Conservation (phyloP, 1,139 yeast species). For the Yamadazyma jaroonii region DNA sequence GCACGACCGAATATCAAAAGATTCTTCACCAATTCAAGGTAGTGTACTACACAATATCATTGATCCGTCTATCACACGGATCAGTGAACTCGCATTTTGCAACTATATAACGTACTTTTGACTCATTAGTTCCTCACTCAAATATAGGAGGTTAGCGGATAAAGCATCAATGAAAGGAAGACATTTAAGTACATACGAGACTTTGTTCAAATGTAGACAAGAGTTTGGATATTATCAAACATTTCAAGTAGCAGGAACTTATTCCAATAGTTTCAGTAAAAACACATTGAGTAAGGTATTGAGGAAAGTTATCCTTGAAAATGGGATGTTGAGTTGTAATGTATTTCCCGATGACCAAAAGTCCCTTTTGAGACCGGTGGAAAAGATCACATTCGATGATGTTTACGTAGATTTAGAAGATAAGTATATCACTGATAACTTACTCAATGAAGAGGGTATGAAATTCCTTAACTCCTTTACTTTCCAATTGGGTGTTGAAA, state of each 20-base stretch:
- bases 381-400: conserved; percentile 21
- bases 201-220: conserved; percentile 35
- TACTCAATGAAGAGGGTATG: conserved; percentile 27
- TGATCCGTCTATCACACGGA: too few species aligned
- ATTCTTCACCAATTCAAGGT: too few species aligned
- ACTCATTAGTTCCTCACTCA: not conserved
- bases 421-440: conserved; percentile 9
- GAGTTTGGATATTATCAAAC: conserved; percentile 27
- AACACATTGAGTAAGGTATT: conserved; percentile 25
- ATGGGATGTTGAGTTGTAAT: conserved; percentile 34
- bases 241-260: conserved; percentile 36
- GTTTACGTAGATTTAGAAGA: conserved; percentile 16
- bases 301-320: conserved; percentile 31
- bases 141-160: too few species aligned
- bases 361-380: conserved; percentile 24
- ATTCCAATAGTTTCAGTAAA: conserved; percentile 22
- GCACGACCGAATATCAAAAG: too few species aligned
- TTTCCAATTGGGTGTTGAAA: conserved; percentile 23
- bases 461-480: conserved; percentile 19
- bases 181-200: conserved; percentile 33
- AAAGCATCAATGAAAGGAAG: conserved; percentile 9
- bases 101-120: too few species aligned
- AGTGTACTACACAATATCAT: too few species aligned
- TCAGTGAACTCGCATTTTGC: too few species aligned
- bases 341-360: conserved; percentile 17